Evolutionary conservation across 371 early-diverging fungal genomes (phyloP), one percentile per base, ranked within the genome.

Genomic region (Mortierella sp.): DNA sequence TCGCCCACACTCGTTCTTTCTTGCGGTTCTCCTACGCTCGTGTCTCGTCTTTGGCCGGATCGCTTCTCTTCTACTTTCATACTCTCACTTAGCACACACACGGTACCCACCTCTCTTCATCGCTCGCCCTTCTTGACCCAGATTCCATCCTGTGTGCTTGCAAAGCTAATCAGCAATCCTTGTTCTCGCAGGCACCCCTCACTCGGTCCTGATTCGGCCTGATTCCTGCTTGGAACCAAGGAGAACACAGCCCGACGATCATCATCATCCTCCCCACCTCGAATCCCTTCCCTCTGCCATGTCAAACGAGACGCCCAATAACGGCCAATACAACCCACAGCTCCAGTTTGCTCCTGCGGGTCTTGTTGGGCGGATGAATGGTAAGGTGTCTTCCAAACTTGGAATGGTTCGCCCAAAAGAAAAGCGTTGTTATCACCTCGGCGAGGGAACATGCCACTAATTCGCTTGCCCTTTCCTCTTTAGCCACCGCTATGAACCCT

Each of bases 261-360:
- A 14, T 19, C 19, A 13, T 51, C 62, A 54, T 61, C 62, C 43
- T 61, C 52, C 25, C 34, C 34, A 34, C 34, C 34, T 34, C 34
- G 10, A 43, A 46, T 45, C 46, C 46, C 34, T 45, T 45, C 46
- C 21, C 55, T 21, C 48, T 24, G 22, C 59, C 17, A 73, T 67
- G 63, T 61, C 67, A 19, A 67, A 67, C 63, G 74, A 73, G 28
- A 62, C 67, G 31, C 74, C 74, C 40, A 67, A 66, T 49, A 63
- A 62, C 47, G 59, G 66, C 22, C 67, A 67, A 50, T 63, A 67
- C 67, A 67, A 73, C 49, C 63, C 74, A 41, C 74, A 73, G 50
- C 58, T 67, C 46, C 72, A 65, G 50, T 72, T 62, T 66, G 52
- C 72, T 39, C 57, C 66, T 24, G 52, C 72, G n/a, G 62, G 62